Conservation (phyloP, 2,329 filamentous ascomycete genomes). For the Emydomyces testavorans region DNA sequence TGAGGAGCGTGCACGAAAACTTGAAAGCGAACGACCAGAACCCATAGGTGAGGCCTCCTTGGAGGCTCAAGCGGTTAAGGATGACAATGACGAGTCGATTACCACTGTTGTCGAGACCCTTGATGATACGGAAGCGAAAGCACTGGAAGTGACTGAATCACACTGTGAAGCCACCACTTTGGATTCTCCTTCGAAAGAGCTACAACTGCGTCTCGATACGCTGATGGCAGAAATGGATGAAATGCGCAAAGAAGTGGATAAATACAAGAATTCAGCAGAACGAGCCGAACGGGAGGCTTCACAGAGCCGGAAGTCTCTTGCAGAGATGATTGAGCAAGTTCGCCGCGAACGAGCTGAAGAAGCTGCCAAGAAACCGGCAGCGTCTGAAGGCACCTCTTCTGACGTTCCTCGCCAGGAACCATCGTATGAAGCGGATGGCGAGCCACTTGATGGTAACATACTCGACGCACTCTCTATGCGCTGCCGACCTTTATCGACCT, state of each 20-base stretch:
- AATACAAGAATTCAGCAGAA: conserved; percentile 66
- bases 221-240: conserved; percentile 72
- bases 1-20: conserved; percentile 64
- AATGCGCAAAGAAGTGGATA: conserved; percentile 67
- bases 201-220: conserved; percentile 61
- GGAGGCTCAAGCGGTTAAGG: conserved; percentile 2
- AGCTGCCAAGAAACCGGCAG: conserved; percentile 32
- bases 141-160: conserved; percentile 21
- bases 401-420: conserved; percentile 21
- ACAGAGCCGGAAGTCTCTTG: conserved; percentile 59
- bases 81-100: conserved; percentile 12
- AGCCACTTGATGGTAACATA: conserved; percentile 32
- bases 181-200: conserved; percentile 26
- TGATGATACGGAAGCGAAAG: conserved; percentile 17
- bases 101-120: conserved; percentile 7
- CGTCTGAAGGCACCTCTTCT: not conserved
- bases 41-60: conserved; percentile 1
- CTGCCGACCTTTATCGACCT: conserved; percentile 28
- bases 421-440: conserved; percentile 20
- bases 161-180: not conserved
- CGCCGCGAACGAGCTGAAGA: conserved; percentile 53
- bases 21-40: conserved; percentile 48
- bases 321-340: conserved; percentile 79
- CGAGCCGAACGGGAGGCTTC: conserved; percentile 67
- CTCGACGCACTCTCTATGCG: conserved; percentile 3